Conservation (phyloP, 441 rosid genomes). For the Syzygium syzygioides region DNA sequence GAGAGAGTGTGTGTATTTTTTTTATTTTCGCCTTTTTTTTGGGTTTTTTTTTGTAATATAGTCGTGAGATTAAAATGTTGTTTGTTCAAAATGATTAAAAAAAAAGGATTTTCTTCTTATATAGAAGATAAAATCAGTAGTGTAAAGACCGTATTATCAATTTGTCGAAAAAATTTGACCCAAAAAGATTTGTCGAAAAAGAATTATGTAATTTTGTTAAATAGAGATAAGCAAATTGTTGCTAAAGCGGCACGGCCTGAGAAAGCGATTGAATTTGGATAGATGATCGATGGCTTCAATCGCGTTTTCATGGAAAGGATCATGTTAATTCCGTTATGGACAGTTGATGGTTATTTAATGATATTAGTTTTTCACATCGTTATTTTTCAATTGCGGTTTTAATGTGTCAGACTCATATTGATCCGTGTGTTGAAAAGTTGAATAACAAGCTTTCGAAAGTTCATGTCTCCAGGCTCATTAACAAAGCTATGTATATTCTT, state of each 20-base stretch:
- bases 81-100: background rate
- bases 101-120: background rate
- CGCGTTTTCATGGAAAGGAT: background rate
- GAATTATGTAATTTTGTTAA: background rate
- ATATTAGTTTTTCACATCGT: fast-evolving
- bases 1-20: background rate
- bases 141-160: fast-evolving
- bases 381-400: fast-evolving
- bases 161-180: background rate
- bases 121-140: background rate
- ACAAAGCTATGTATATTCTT: too few relatives aligned
- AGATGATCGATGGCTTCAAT: fast-evolving
- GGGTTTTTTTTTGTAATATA: background rate
- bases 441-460: background rate
- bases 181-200: background rate
- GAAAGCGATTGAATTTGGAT: background rate
- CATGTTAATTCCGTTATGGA: background rate
- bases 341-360: background rate
- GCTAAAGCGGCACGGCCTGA: fast-evolving
- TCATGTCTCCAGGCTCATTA: too few relatives aligned
- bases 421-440: background rate
- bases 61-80: background rate
- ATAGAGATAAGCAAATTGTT: fast-evolving
- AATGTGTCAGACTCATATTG: background rate
- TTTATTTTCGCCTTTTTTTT: background rate